These are phyloP conservation scores for Didymella sp. DNA, from an alignment of 2,329 filamentous ascomycete genomes.

Conservation along the genomic window DNA sequence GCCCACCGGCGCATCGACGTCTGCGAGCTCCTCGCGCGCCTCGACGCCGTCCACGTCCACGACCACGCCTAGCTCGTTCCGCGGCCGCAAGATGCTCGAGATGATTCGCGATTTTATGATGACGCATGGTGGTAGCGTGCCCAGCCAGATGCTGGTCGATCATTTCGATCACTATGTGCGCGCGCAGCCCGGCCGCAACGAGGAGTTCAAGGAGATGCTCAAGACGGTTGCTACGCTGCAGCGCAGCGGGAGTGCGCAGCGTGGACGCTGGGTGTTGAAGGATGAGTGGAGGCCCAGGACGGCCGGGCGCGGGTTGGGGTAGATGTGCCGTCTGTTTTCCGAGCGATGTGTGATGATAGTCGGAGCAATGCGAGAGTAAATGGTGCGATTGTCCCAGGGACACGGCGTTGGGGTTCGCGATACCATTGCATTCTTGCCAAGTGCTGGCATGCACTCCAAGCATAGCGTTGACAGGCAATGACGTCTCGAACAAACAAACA, in stretches of 20 bases:
- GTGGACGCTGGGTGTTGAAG: constrained; percentile 65
- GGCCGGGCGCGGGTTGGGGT: background rate
- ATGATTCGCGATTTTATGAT: constrained; percentile 79
- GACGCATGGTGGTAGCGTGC: constrained; percentile 77
- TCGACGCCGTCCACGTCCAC: constrained; percentile 41
- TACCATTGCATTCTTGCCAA: constrained; percentile 27
- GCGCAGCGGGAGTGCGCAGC: constrained; percentile 56
- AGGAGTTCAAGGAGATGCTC: constrained; percentile 83
- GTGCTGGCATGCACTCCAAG: constrained; percentile 26
- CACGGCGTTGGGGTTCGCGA: background rate
- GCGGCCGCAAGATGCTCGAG: constrained; percentile 54
- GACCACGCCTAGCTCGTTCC: constrained; percentile 33
- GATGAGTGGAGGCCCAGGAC: constrained; percentile 54
- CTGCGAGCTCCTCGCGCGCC: constrained; percentile 32
- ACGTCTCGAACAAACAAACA: background rate
- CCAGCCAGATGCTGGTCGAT: constrained; percentile 85
- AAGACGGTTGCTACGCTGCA: constrained; percentile 77
- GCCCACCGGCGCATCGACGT: constrained; percentile 16
- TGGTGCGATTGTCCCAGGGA: background rate
- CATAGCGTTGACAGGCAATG: background rate
- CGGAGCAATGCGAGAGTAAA: background rate
- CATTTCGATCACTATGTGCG: constrained; percentile 86
- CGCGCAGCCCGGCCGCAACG: constrained; percentile 67
- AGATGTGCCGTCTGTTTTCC: background rate
- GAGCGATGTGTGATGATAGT: background rate